Base-by-base conservation (phyloP, 139 green algal species). In the Chlamydomonas asymmetrica region DNA sequence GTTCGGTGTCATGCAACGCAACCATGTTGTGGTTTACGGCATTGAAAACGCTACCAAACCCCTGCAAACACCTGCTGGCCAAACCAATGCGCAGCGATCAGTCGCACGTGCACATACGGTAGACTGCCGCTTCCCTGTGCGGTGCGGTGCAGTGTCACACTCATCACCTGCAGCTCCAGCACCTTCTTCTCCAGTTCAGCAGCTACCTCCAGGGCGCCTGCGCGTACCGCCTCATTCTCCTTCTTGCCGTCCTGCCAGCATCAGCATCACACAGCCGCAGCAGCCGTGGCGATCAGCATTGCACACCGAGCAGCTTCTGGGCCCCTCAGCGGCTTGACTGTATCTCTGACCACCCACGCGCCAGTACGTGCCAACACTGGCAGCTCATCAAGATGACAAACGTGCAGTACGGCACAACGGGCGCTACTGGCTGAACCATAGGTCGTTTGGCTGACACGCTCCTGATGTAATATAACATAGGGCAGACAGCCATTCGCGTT, bases 171-270 rank as follows among this genome's bases (percentile, higher is more conserved):
- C 57, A 87, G 84, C 39, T 82, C 76, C 48, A 93, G 65, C 31
- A 88, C 37, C 5, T 79, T 74, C 10, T 89, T 82, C 41, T 94
- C 79, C 78, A 96, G 80, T 7, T 81, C 88, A 1, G 57, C 52
- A 8, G 85, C 83, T 22, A 93, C 81, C 34, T 85, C 74, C 2
- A n/a, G 38, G 1, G 73, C 85, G 13, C 80, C 78, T 22, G 23
- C 27, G 27, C 71, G 65, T 37, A 71, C 45, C 9, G 48, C 63
- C 29, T 75, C 70, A 23, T 45, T 27, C 38, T 81, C 78, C 37
- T 65, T 8, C 73, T 69, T 74, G 74, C 52, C 65, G 0, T 80
- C 62, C 74, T 73, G 41, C 0, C n/a, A n/a, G n/a, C n/a, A n/a
- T n/a, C n/a, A n/a, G n/a, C n/a, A n/a, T n/a, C n/a, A n/a, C n/a